Evolutionary conservation across 2,329 filamentous ascomycete genomes (phyloP).

Genomic region (Neoascochyta sp.): DNA sequence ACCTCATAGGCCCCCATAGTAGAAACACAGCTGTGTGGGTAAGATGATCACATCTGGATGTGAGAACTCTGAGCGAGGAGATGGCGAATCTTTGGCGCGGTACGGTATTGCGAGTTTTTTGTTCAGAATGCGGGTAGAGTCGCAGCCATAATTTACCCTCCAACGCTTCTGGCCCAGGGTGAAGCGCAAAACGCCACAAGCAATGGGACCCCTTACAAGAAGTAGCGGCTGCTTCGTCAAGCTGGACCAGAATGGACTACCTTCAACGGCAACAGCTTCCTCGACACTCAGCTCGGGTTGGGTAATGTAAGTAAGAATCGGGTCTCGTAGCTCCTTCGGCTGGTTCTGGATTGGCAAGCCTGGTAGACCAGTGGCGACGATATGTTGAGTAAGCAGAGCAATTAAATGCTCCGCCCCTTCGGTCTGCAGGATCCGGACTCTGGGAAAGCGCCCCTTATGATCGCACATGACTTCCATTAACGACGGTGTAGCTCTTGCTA

Average conservation of each 20-base stretch:
- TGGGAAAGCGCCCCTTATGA: slow-evolving; percentile 44
- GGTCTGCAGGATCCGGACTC: slow-evolving; percentile 47
- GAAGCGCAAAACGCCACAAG: slow-evolving; percentile 53
- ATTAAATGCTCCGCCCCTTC: slow-evolving; percentile 36
- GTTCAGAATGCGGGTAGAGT: slow-evolving; percentile 51
- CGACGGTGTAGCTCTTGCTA: slow-evolving; percentile 32
- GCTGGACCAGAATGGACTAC: slow-evolving; percentile 38
- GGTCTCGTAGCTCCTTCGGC: slow-evolving; percentile 21
- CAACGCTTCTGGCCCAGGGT: slow-evolving; percentile 57
- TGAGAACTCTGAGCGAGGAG: slow-evolving; percentile 61
- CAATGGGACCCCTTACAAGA: slow-evolving; percentile 55
- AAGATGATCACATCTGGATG: slow-evolving; percentile 65
- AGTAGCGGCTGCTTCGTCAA: slow-evolving; percentile 40
- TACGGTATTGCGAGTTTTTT: slow-evolving; percentile 55
- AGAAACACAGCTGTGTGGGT: slow-evolving; percentile 64
- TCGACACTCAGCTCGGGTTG: slow-evolving; percentile 22
- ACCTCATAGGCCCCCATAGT: slow-evolving; percentile 57
- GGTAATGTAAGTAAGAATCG: slow-evolving; percentile 47
- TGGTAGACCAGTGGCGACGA: slow-evolving; percentile 46
- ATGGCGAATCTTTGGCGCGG: slow-evolving; percentile 62
- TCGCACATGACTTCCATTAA: slow-evolving; percentile 44
- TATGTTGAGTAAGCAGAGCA: slow-evolving; percentile 20
- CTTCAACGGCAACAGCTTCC: slow-evolving; percentile 26
- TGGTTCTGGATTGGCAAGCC: slow-evolving; percentile 46
- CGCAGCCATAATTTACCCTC: slow-evolving; percentile 62